These are phyloP conservation scores for Mesembryanthemum crystallinum DNA, from an alignment of 148 eudicot genomes.

Conservation along the genomic window DNA sequence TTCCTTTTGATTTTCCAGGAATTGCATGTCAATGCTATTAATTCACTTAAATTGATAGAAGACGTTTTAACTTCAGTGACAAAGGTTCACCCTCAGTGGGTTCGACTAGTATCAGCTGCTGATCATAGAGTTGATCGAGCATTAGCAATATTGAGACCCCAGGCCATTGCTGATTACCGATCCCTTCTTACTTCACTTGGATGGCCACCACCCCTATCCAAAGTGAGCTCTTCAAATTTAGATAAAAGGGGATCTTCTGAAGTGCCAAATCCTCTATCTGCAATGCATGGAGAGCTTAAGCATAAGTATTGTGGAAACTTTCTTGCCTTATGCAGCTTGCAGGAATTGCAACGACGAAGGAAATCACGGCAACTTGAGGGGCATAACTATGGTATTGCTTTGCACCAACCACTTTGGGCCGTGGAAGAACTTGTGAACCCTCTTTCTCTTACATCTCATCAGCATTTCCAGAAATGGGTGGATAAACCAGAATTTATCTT, in stretches of 20 bases:
- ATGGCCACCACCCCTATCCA: conserved; percentile 92
- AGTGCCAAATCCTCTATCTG: conserved; percentile 66
- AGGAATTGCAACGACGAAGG: conserved; percentile 75
- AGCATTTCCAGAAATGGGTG: conserved; percentile 81
- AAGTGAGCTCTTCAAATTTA: conserved; percentile 43
- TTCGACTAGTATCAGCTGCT: conserved; percentile 74
- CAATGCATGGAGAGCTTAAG: conserved; percentile 74
- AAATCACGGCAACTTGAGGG: conserved; percentile 84
- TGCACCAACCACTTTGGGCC: conserved; percentile 90
- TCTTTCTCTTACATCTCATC: conserved; percentile 63
- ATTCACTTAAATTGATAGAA: conserved; percentile 59
- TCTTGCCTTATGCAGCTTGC: conserved; percentile 74
- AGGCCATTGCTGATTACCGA: conserved; percentile 89
- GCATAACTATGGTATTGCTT: conserved; percentile 41
- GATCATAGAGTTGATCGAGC: conserved; percentile 88
- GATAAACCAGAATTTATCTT: conserved; percentile 88
- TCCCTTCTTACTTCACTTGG: conserved; percentile 75
- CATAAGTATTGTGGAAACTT: conserved; percentile 73
- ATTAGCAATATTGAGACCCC: conserved; percentile 82
- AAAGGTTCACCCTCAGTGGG: conserved; percentile 74
- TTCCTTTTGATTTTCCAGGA: conserved; percentile 44
- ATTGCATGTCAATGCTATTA: conserved; percentile 52
- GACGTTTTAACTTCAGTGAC: conserved; percentile 59
- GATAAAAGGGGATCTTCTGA: conserved; percentile 45
- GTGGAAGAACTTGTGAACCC: conserved; percentile 95